Conservation (phyloP, 495 filamentous ascomycete genomes). For the Niebla homalea region DNA sequence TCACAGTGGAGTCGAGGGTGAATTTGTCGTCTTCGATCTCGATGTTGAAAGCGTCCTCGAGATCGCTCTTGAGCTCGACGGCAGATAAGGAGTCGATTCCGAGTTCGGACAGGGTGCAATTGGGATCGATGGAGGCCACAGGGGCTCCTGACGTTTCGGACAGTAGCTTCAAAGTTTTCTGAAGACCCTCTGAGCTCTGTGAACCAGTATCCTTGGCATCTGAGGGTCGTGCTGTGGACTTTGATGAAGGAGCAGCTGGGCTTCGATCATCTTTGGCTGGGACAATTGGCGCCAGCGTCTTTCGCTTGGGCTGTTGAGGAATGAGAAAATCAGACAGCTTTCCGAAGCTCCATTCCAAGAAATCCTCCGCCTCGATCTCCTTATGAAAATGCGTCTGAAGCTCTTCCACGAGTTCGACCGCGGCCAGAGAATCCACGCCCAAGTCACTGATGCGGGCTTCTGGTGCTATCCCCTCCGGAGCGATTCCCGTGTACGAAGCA, state of each 20-base stretch:
- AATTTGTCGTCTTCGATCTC: slow-evolving; percentile 11
- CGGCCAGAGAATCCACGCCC: slow-evolving; percentile 16
- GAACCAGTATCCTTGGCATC: background rate
- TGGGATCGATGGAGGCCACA: slow-evolving; percentile 2
- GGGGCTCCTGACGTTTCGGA: slow-evolving; percentile 11
- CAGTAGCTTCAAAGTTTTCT: slow-evolving; percentile 3
- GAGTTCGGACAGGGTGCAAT: slow-evolving; percentile 7
- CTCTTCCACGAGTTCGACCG: slow-evolving; percentile 14
- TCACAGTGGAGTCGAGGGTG: slow-evolving; percentile 5
- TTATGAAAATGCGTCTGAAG: slow-evolving; percentile 5
- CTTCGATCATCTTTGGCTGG: too few species aligned
- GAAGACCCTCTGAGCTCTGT: background rate
- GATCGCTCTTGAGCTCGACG: slow-evolving; percentile 12
- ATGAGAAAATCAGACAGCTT: background rate
- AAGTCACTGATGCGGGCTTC: slow-evolving; percentile 6
- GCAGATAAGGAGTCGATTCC: slow-evolving; percentile 16
- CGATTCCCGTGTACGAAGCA: slow-evolving; percentile 7
- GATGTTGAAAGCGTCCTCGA: slow-evolving; percentile 13
- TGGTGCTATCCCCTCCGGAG: slow-evolving; percentile 3
- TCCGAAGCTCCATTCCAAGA: slow-evolving; percentile 1
- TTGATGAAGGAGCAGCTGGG: background rate
- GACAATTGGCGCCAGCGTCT: slow-evolving; percentile 2
- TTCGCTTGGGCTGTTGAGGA: slow-evolving; percentile 10
- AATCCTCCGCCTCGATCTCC: slow-evolving; percentile 6
- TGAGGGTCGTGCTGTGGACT: background rate